phyloP scores from a whole-genome alignment of 106 monocot species.

The Amphibolis antarctica region DNA sequence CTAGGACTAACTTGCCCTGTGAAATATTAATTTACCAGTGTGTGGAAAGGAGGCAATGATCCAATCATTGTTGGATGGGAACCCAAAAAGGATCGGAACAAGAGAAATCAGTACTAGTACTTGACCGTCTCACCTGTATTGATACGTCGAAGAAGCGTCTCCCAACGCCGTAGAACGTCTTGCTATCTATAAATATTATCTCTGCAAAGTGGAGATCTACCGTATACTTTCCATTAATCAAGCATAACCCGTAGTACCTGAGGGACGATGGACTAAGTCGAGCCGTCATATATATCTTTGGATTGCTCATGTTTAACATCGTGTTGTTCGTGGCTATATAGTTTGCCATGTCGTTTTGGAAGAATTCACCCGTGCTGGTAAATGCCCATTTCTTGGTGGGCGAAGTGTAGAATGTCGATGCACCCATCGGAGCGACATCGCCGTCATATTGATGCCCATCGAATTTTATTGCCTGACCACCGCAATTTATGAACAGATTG shows the following conservation, averaged over 20 bases:
- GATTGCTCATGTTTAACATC: background rate
- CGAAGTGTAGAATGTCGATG: background rate
- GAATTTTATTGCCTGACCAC: background rate
- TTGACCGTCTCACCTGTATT: conserved; percentile 14
- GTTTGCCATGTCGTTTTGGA: background rate
- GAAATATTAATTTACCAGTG: too few relatives aligned
- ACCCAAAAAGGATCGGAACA: background rate
- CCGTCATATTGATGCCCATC: conserved; percentile 1
- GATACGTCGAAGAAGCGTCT: conserved; percentile 18
- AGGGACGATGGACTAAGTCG: conserved; percentile 14
- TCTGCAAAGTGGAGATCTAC: conserved; percentile 19
- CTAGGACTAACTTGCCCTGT: too few relatives aligned
- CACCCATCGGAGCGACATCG: background rate
- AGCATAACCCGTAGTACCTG: conserved; percentile 16
- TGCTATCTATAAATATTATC: too few relatives aligned
- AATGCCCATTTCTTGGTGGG: conserved; percentile 7
- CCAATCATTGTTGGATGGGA: too few relatives aligned
- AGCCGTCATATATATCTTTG: conserved; percentile 7
- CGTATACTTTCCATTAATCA: conserved; percentile 14
- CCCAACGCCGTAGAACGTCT: conserved; percentile 9
- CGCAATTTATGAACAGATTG: conserved; percentile 2
- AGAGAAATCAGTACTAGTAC: background rate
- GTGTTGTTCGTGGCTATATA: conserved; percentile 1
- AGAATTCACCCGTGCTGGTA: conserved; percentile 16
- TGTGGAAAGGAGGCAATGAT: too few relatives aligned